These are phyloP conservation scores for Trichoderma gracile DNA, from an alignment of 2,329 filamentous ascomycete genomes.

Conservation along the genomic window DNA sequence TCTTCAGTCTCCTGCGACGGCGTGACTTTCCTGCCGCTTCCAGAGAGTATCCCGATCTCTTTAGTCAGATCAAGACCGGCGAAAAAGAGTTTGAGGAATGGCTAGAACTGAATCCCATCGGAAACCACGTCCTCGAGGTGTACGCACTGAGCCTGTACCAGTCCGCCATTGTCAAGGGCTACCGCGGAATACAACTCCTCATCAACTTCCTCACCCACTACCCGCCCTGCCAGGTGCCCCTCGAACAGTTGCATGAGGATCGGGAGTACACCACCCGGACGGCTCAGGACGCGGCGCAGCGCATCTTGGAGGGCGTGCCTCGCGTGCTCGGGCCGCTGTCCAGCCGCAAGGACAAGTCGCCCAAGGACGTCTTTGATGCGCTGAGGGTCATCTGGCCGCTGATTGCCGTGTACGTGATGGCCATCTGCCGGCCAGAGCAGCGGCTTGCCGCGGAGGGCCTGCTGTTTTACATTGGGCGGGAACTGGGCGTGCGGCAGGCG, in stretches of 20 bases:
- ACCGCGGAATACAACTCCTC: constrained; percentile 38
- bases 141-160: constrained; percentile 41
- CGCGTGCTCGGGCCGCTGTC: constrained; percentile 32
- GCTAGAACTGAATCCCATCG: constrained; percentile 23
- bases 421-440: constrained; percentile 36
- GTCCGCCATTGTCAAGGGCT: constrained; percentile 40
- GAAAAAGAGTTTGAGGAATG: constrained; percentile 31
- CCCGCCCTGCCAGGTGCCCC: constrained; percentile 30
- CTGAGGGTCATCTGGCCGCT: constrained; percentile 44
- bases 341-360: constrained; percentile 34
- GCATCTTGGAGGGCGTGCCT: constrained; percentile 36
- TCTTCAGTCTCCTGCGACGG: constrained; percentile 33
- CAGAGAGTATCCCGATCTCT: constrained; percentile 33
- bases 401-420: constrained; percentile 36
- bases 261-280: constrained; percentile 34
- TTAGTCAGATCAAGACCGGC: constrained; percentile 33
- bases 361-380: constrained; percentile 41
- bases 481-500: constrained; percentile 43
- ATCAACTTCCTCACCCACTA: constrained; percentile 42
- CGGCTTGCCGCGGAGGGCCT: constrained; percentile 33
- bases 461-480: constrained; percentile 39
- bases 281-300: constrained; percentile 34
- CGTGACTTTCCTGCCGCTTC: constrained; percentile 36
- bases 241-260: constrained; percentile 33
- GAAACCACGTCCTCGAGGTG: constrained; percentile 29